Base-by-base conservation (phyloP, 2,329 filamentous ascomycete genomes). In the Colletotrichum sublineola region DNA sequence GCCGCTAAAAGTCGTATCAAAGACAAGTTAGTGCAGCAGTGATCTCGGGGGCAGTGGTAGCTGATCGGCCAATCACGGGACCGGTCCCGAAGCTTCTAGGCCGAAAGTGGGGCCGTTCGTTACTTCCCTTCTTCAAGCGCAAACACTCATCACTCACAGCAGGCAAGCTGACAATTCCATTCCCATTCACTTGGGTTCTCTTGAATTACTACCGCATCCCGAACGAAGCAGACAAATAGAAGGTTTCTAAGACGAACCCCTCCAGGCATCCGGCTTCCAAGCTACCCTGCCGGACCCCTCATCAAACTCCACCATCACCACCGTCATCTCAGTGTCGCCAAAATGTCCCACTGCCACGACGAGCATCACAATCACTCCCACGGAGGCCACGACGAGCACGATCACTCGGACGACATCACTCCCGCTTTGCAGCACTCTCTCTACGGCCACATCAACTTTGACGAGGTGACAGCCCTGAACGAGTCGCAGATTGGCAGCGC, bases 401-500 rank as follows among this genome's bases (percentile, higher is more conserved):
- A 97, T 82, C 96, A 98, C 84, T 92, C 90, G 58, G 94, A 98
- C 84, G 96, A 98, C 85, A 90, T 97, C 77, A 95, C 94, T 1
- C 96, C 96, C 0, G 96, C 95, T 1, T 87, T 98, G 20, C 96
- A 98, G 82, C 92, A 92, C 77, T 94, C 95, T 53, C 91, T 99
- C 46, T 98, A 98, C 85, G 91, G 94, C 75, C 93, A 97, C 80
- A 95, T 99, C 82, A 90, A 95, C 81, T 98, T 98, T 83, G 92
- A 94, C 82, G 89, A 91, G 38, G 91, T 99, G 74, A 90, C 86
- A 48, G 96, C 96, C 0, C 84, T 98, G 67, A 99, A 99, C 81
- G 96, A 98, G 83, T 86, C 90, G 14, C 81, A 83, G 18, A 84
- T 90, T 9, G 89, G 91, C 71, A 88, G 91, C 0, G 96, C 95